Percentiles rank a stretch among this genome's conserved stretches.
These are phyloP conservation scores for Endotrypanum monterogeii DNA, from an alignment of 208 protist species.

Conservation along the genomic window DNA sequence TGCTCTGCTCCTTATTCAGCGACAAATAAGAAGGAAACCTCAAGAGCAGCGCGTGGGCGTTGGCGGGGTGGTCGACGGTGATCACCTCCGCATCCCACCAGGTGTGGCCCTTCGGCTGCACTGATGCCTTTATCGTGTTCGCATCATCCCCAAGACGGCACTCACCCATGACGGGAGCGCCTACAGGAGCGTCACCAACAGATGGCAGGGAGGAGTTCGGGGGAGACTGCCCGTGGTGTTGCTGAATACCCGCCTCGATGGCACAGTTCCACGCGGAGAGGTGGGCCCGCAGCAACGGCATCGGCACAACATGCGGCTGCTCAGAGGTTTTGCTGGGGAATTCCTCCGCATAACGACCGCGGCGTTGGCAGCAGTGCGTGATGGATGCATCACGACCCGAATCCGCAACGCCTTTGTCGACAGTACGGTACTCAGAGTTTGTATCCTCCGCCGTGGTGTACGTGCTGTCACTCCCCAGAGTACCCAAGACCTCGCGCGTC, in stretches of 20 bases:
- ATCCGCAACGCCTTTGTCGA: not conserved
- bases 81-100: constrained; percentile 76
- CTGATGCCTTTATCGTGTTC: no score
- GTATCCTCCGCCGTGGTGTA: not conserved
- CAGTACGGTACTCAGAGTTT: not conserved
- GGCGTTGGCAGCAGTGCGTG: not conserved
- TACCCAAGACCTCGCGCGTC: not conserved
- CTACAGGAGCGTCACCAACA: not conserved
- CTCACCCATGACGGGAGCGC: not conserved
- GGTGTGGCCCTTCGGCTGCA: not conserved
- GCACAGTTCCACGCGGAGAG: constrained; percentile 25
- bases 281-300: constrained; percentile 31
- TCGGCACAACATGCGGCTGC: constrained; percentile 21
- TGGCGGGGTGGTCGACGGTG: constrained; percentile 84
- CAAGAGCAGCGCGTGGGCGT: constrained; percentile 83
- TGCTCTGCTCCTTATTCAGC: not conserved
- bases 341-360: not conserved
- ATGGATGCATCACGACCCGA: not conserved
- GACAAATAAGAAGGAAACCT: constrained; percentile 49
- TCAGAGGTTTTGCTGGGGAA: not conserved
- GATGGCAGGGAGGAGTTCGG: not conserved
- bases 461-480: not conserved
- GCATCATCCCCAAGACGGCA: not conserved
- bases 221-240: not conserved
- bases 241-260: constrained; percentile 14